Percentiles rank a stretch among this genome's conserved stretches.
phyloP scores from a whole-genome alignment of 148 eudicot genomes.

The Diospyros lotus region DNA sequence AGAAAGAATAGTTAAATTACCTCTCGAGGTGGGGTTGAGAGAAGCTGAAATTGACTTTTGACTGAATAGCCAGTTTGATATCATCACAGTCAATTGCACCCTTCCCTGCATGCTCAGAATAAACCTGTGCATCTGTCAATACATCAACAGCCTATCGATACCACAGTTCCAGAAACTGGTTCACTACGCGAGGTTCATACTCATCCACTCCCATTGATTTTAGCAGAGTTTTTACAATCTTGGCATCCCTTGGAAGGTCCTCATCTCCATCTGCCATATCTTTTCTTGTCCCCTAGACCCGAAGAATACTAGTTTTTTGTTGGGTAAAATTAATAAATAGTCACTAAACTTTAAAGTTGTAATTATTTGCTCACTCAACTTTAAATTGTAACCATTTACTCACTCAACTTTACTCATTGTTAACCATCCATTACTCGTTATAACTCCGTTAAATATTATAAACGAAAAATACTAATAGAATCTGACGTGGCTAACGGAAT shows the following conservation, averaged over 20 bases:
- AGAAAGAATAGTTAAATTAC: conserved; percentile 27
- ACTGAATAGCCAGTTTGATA: conserved; percentile 85
- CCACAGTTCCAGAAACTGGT: conserved; percentile 89
- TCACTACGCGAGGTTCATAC: conserved; percentile 83
- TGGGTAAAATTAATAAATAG: no score
- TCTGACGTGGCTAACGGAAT: no score
- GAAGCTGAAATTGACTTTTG: conserved; percentile 85
- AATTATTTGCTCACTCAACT: no score
- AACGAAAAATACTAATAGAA: no score
- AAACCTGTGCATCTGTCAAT: conserved; percentile 86
- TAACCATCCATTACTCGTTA: no score
- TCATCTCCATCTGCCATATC: conserved; percentile 76
- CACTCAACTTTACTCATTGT: no score
- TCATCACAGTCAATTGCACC: conserved; percentile 75
- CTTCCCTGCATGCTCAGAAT: conserved; percentile 91
- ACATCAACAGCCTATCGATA: conserved; percentile 85
- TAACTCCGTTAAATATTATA: no score
- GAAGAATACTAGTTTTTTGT: no score
- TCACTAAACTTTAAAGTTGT: no score
- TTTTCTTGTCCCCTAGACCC: background rate
- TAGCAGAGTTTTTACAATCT: conserved; percentile 68
- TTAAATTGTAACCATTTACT: no score
- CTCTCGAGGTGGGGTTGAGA: conserved; percentile 99
- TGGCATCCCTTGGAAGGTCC: conserved; percentile 89
- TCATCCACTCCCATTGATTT: conserved; percentile 95